Evolutionary conservation across 768 basidiomycete species (phyloP).

Genomic region (Xerocomus spinulosus): DNA sequence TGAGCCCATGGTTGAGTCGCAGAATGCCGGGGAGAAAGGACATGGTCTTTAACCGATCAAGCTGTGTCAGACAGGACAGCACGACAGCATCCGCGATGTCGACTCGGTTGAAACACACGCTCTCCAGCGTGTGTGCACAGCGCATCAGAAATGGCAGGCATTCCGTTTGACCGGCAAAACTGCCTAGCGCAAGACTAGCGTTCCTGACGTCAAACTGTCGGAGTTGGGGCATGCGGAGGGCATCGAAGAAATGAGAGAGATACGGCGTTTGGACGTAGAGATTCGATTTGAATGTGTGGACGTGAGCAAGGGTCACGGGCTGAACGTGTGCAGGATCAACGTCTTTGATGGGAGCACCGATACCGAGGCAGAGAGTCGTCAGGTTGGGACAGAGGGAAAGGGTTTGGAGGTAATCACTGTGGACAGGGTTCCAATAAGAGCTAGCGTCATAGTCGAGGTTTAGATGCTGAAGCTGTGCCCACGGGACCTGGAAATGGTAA

Average conservation of each 20-base stretch:
- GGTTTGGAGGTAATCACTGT: slow-evolving; percentile 25
- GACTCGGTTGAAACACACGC: slow-evolving; percentile 18
- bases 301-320: slow-evolving; percentile 24
- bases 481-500: slow-evolving; percentile 22
- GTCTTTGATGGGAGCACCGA: slow-evolving; percentile 18
- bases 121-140: slow-evolving; percentile 28
- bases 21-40: slow-evolving; percentile 25
- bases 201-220: slow-evolving; percentile 27
- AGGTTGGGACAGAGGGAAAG: slow-evolving; percentile 27
- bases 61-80: slow-evolving; percentile 19
- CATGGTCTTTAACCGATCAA: slow-evolving; percentile 16
- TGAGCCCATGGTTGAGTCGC: slow-evolving; percentile 29
- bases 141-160: slow-evolving; percentile 25
- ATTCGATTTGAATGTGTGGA: slow-evolving; percentile 26
- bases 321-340: slow-evolving; percentile 8
- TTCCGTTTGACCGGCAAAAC: slow-evolving; percentile 23
- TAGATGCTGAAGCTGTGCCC: slow-evolving; percentile 26
- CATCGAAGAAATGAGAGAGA: slow-evolving; percentile 22
- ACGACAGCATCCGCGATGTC: slow-evolving; percentile 20
- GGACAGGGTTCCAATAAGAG: slow-evolving; percentile 27
- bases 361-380: slow-evolving; percentile 24
- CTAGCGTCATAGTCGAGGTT: slow-evolving; percentile 27
- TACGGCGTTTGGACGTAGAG: slow-evolving; percentile 28
- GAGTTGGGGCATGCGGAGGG: slow-evolving; percentile 22
- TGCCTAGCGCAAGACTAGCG: slow-evolving; percentile 27